phyloP scores from a whole-genome alignment of 2,329 filamentous ascomycete species.

The Zasmidium cellare region DNA sequence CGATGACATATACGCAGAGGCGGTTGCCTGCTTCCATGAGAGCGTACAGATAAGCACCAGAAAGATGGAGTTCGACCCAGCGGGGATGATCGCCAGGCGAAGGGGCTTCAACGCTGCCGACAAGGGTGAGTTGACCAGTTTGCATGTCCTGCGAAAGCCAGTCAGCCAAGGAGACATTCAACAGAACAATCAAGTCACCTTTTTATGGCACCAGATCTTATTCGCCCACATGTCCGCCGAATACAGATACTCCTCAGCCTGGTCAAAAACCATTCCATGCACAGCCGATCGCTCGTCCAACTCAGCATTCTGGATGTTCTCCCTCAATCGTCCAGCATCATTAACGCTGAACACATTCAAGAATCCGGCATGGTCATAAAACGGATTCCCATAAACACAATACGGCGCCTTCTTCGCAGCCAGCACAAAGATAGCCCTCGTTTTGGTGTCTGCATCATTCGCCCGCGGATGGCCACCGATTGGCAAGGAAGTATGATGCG shows the following conservation, averaged over 20 bases:
- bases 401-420: slow-evolving; percentile 76
- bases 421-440: slow-evolving; percentile 84
- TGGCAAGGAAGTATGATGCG: slow-evolving; percentile 71
- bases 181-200: too few species aligned
- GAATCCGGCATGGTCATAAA: slow-evolving; percentile 81
- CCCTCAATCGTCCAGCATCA: slow-evolving; percentile 58
- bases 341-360: slow-evolving; percentile 71
- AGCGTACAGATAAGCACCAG: slow-evolving; percentile 76
- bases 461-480: slow-evolving; percentile 75
- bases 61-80: slow-evolving; percentile 83
- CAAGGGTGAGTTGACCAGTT: slow-evolving; percentile 64
- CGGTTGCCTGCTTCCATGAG: slow-evolving; percentile 90
- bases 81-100: slow-evolving; percentile 73
- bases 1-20: slow-evolving; percentile 78
- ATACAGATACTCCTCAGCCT: slow-evolving; percentile 72
- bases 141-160: slow-evolving; percentile 42
- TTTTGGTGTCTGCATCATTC: slow-evolving; percentile 70
- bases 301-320: slow-evolving; percentile 71
- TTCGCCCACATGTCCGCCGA: slow-evolving; percentile 76
- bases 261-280: slow-evolving; percentile 80
- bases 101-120: slow-evolving; percentile 73
- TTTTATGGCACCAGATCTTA: slow-evolving; percentile 82
- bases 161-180: too few species aligned
- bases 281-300: slow-evolving; percentile 71
- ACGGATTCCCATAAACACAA: slow-evolving; percentile 84